Evolutionary conservation across 352 stramenopile species (phyloP).

Genomic region (Phytophthora pinifolia): DNA sequence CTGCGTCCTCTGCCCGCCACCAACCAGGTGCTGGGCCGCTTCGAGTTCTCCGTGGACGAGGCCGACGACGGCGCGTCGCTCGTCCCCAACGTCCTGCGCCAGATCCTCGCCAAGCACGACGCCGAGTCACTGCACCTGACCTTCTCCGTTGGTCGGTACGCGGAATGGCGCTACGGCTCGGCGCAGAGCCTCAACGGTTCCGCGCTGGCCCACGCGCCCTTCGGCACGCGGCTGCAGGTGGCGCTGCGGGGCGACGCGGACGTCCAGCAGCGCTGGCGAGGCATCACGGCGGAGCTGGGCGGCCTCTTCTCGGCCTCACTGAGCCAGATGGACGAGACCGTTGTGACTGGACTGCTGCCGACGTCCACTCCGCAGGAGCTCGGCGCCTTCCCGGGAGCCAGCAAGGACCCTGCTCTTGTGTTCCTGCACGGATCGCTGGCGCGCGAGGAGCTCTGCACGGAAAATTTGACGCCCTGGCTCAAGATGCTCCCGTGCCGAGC

Average conservation of each 20-base stretch:
- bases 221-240: conserved; percentile 67
- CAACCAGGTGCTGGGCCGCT: conserved; percentile 55
- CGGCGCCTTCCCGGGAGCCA: conserved; percentile 12
- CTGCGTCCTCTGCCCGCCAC: conserved; percentile 50
- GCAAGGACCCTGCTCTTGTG: conserved; percentile 8
- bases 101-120: conserved; percentile 75
- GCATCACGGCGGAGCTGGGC: conserved; percentile 73
- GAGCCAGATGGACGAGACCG: conserved; percentile 70
- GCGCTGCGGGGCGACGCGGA: conserved; percentile 32
- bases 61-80: conserved; percentile 15
- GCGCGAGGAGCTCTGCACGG: conserved; percentile 84
- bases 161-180: conserved; percentile 46
- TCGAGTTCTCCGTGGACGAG: conserved; percentile 49
- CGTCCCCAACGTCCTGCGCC: conserved; percentile 59
- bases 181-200: conserved; percentile 20
- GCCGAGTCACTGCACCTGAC: conserved; percentile 66
- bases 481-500: conserved; percentile 85
- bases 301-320: conserved; percentile 85
- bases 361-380: conserved; percentile 12
- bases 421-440: conserved; percentile 71
- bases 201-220: conserved; percentile 43
- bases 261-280: conserved; percentile 47
- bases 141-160: conserved; percentile 66
- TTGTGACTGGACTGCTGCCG: conserved; percentile 27
- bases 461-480: conserved; percentile 89